These are phyloP conservation scores for Malus sieversii DNA, from an alignment of 306 rosid species.

Conservation along the genomic window DNA sequence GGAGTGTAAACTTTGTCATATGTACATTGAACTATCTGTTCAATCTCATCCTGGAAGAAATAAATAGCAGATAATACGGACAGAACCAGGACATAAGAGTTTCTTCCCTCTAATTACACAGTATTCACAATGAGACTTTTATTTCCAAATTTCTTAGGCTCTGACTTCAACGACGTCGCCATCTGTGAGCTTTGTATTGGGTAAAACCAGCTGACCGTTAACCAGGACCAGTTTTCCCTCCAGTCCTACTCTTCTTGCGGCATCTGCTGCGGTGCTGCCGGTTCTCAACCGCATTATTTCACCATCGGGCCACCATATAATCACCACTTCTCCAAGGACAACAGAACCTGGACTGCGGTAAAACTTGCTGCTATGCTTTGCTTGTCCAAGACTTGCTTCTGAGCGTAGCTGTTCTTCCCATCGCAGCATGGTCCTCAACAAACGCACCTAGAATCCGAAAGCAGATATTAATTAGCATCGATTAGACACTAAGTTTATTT, in stretches of 20 bases:
- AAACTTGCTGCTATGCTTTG: slow-evolving; percentile 21
- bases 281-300: slow-evolving; percentile 72
- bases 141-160: slow-evolving; percentile 28
- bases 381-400: slow-evolving; percentile 51
- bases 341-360: slow-evolving; percentile 24
- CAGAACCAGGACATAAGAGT: background rate
- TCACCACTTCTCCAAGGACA: slow-evolving; percentile 70
- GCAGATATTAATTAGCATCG: background rate
- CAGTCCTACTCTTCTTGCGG: slow-evolving; percentile 81
- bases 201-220: slow-evolving; percentile 71
- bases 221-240: slow-evolving; percentile 82
- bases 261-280: slow-evolving; percentile 95
- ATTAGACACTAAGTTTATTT: no score
- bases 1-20: background rate
- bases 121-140: background rate
- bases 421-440: slow-evolving; percentile 77
- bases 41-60: background rate
- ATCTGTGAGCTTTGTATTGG: slow-evolving; percentile 74
- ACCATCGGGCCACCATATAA: slow-evolving; percentile 83
- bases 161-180: slow-evolving; percentile 95
- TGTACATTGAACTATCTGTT: background rate
- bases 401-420: slow-evolving; percentile 88
- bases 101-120: background rate
- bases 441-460: slow-evolving; percentile 49
- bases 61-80: background rate